Base-by-base conservation (phyloP, 345 rosid genomes). In the Sisymbrium irio region DNA sequence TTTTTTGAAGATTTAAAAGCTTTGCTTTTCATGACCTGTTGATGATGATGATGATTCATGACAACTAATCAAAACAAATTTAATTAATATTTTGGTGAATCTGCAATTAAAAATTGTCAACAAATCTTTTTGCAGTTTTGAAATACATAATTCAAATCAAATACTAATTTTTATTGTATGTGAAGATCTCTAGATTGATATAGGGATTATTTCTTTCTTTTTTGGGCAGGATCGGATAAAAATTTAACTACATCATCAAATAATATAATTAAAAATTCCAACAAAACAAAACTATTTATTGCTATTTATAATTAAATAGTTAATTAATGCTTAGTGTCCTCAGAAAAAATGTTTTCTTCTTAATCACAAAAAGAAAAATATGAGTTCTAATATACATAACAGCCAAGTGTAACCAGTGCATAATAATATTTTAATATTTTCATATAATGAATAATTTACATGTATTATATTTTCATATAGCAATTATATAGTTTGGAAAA, bases 31-130 rank as follows among this genome's bases (percentile, higher is more conserved):
- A 25, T 68, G 49, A 7, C 50, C 50, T 75, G 62, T 30, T 75
- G 69, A 41, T 75, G 18, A 64, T 64, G 18, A 64, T 64, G 55
- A 46, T 27, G 28, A 27, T 12, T 60, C 69, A 68, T 68, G 79
- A 69, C 74, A 75, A 61, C 74, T 75, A 81, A 89, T 73, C 79
- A n/a, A n/a, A n/a, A n/a, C n/a, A 75, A 33, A 46, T 2, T 62
- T 27, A 8, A 9, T 27, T 27, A 36, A 62, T 39, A 40, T 36
- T 14, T 57, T 57, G 14, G 53, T 40, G 41, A 54, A 67, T 67
- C 28, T 60, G 60, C 49, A 47, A 47, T 36, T 11, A 27, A 67
- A 11, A 13, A 9, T 10, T 39, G 12, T 53, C 37, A 67, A 17
- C 36, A 59, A 70, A 58, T 69, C 56, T 57, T 65, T 37, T 65